phyloP scores from a whole-genome alignment of 768 basidiomycete species.

The Auriscalpium orientale region DNA sequence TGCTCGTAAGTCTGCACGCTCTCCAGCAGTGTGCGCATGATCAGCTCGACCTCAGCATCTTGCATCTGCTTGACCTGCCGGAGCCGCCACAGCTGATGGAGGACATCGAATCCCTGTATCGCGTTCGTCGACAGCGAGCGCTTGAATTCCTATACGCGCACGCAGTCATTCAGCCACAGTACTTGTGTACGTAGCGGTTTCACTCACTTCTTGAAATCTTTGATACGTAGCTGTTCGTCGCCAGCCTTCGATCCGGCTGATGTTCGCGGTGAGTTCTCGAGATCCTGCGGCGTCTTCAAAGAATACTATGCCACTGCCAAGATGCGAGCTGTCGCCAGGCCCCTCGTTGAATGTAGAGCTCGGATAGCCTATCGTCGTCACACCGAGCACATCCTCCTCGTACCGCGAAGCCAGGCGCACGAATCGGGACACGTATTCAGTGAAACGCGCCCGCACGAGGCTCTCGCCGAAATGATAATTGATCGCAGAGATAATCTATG shows the following conservation, averaged over 20 bases:
- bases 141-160: conserved; percentile 53
- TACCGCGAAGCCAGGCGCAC: conserved; percentile 85
- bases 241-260: conserved; percentile 91
- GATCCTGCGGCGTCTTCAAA: conserved; percentile 57
- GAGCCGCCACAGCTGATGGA: conserved; percentile 80
- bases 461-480: conserved; percentile 89
- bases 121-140: conserved; percentile 44
- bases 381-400: conserved; percentile 72
- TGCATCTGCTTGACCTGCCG: conserved; percentile 64
- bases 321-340: conserved; percentile 31
- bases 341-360: conserved; percentile 44
- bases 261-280: conserved; percentile 69
- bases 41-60: conserved; percentile 66
- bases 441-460: conserved; percentile 80
- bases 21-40: conserved; percentile 67
- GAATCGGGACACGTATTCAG: conserved; percentile 84
- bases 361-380: conserved; percentile 71
- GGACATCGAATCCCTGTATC: conserved; percentile 75
- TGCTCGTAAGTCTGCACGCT: conserved; percentile 79
- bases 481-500: conserved; percentile 77
- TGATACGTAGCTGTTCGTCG: conserved; percentile 74
- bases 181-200: not conserved
- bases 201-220: conserved; percentile 57
- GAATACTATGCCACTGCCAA: conserved; percentile 83
- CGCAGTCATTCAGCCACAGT: conserved; percentile 5